Evolutionary conservation across 805 yeast species (phyloP).

Genomic region (Starmerella lactis-condensi): DNA sequence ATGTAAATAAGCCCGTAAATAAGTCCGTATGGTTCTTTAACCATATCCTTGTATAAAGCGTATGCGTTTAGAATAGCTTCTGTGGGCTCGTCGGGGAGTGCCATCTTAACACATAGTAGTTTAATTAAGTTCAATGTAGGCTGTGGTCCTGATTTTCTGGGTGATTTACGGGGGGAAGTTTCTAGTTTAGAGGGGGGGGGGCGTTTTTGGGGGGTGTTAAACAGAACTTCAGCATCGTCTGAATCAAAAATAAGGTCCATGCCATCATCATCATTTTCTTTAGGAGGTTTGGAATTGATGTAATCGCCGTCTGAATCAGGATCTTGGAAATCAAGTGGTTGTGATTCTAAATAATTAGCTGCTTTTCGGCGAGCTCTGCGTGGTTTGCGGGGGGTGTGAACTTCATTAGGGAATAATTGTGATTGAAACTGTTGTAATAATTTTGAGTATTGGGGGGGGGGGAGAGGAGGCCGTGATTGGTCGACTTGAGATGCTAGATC

Average conservation of each 20-base stretch:
- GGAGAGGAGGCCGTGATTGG: constrained; percentile 12
- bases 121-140: constrained; percentile 6
- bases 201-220: constrained; percentile 5
- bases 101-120: constrained; percentile 7
- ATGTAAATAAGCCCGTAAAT: constrained; percentile 20
- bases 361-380: not conserved
- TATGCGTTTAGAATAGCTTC: constrained; percentile 18
- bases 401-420: constrained; percentile 2
- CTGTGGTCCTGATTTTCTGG: constrained; percentile 1
- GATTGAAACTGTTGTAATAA: constrained; percentile 11
- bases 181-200: constrained; percentile 1
- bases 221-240: not conserved
- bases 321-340: constrained; percentile 1
- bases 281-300: not conserved
- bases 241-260: not conserved
- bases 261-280: constrained; percentile 1
- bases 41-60: constrained; percentile 18
- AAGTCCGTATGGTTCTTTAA: constrained; percentile 23
- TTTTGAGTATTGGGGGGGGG: constrained; percentile 10
- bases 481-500: constrained; percentile 8
- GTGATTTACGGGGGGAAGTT: constrained; percentile 7
- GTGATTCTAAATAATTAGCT: not conserved
- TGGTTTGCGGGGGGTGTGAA: not conserved
- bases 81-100: constrained; percentile 4
- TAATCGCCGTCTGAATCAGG: constrained; percentile 5